Base-by-base conservation (phyloP, 768 basidiomycete genomes). In the Kwoniella pini region DNA sequence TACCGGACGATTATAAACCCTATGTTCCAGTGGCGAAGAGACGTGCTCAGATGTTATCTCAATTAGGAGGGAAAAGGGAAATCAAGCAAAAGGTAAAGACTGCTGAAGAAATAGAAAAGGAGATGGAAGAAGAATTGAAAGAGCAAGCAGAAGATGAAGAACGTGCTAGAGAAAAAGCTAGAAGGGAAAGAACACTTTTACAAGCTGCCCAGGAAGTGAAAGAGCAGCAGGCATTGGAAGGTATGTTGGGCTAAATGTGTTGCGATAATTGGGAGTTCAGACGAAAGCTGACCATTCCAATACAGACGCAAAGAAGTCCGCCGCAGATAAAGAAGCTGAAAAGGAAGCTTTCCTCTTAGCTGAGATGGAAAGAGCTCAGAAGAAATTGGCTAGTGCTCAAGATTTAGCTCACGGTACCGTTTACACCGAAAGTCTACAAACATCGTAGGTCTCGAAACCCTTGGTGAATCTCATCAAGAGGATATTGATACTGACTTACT, bases 161-260 rank as follows among this genome's bases (percentile, higher is more conserved):
- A 74, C 77, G 81, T 54, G 81, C 82, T 31, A 84, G 84, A 67
- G 91, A 95, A 76, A 86, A 84, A 70, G 84, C 85, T 19, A 80
- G 94, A 62, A 88, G 86, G 77, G 91, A 94, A 80, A 81, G 91
- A 68, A 96, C 93, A 0, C 80, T 99, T 48, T 80, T 99, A 50
- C 78, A 92, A 71, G 93, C 96, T 76, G 96, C 96, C 1, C 92
- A 97, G 79, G 95, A 98, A 74, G 94, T 98, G 30, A 91, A 95
- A 72, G 83, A 83, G 24, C 83, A 83, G 77, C 91, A 88, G 79
- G 90, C 88, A 3, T 83, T 82, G 54, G 90, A 95, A 81, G 89
- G 91, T 90, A 54, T 39, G 72, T 45, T 36, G 80, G 21, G n/a
- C n/a, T n/a, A n/a, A n/a, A n/a, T n/a, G n/a, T n/a, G n/a, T n/a